Percentiles rank a stretch among this genome's conserved stretches.
phyloP scores from a whole-genome alignment of 306 rosid species.

The Mimosa bimucronata region DNA sequence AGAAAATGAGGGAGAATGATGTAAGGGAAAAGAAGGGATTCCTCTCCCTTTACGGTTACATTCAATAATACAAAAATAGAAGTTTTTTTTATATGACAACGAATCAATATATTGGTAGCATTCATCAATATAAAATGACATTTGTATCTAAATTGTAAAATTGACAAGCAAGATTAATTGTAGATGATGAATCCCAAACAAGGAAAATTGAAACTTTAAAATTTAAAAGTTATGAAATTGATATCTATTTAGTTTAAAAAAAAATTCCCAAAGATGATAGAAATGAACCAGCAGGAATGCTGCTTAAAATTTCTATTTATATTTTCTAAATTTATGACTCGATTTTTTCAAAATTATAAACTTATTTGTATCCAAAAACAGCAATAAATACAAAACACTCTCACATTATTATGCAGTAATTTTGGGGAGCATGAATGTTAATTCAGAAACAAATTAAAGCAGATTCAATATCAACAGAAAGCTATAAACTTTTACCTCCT shows the following conservation, averaged over 20 bases:
- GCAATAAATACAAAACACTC: background rate
- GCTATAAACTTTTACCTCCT: background rate
- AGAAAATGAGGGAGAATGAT: too few relatives aligned
- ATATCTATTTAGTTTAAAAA: background rate
- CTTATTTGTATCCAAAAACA: background rate
- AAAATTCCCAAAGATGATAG: background rate
- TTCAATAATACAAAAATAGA: too few relatives aligned
- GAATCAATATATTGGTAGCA: too few relatives aligned
- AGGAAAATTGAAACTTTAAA: background rate
- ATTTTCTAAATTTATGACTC: background rate
- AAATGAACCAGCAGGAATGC: background rate
- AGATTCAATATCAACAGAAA: background rate
- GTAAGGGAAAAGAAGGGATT: too few relatives aligned
- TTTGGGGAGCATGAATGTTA: background rate
- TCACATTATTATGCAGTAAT: background rate
- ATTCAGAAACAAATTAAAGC: background rate
- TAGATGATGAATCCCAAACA: background rate
- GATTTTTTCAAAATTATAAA: background rate
- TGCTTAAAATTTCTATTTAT: background rate
- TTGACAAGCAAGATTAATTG: too few relatives aligned
- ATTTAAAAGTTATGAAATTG: background rate
- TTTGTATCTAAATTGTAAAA: too few relatives aligned
- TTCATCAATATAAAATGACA: too few relatives aligned
- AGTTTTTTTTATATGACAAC: too few relatives aligned
- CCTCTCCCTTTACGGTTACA: too few relatives aligned